Conservation (phyloP, 2,329 filamentous ascomycete species). For the Claviceps sp. region DNA sequence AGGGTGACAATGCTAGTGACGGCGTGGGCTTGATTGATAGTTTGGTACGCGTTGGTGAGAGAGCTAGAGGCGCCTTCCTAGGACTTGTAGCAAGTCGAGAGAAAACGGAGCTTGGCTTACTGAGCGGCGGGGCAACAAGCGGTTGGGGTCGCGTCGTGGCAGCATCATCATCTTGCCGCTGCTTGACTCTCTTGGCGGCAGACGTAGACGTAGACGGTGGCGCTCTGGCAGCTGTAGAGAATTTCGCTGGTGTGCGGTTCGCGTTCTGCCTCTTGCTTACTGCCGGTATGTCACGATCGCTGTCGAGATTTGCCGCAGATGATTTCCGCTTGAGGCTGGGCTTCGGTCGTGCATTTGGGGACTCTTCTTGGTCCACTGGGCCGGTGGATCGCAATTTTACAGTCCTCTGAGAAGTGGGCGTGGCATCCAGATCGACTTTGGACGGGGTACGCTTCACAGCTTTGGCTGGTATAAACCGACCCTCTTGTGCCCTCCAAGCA, state of each 20-base stretch:
- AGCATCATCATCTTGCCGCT: slow-evolving; percentile 53
- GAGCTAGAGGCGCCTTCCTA: slow-evolving; percentile 43
- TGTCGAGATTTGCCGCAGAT: slow-evolving; percentile 20
- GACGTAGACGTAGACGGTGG: slow-evolving; percentile 3
- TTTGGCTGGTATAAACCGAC: slow-evolving; percentile 35
- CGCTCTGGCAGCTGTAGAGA: slow-evolving; percentile 3
- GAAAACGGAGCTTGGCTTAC: slow-evolving; percentile 34
- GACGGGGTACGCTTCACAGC: slow-evolving; percentile 29
- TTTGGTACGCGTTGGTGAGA: slow-evolving; percentile 42
- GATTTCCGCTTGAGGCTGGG: slow-evolving; percentile 20
- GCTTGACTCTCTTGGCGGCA: slow-evolving; percentile 58
- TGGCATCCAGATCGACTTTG: slow-evolving; percentile 29
- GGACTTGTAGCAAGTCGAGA: slow-evolving; percentile 55
- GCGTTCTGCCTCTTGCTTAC: slow-evolving; percentile 14
- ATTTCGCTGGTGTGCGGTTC: slow-evolving; percentile 10
- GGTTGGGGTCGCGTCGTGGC: slow-evolving; percentile 46
- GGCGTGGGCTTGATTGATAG: slow-evolving; percentile 15
- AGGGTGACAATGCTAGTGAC: slow-evolving; percentile 27
- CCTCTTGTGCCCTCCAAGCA: slow-evolving; percentile 50
- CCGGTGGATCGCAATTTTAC: slow-evolving; percentile 35
- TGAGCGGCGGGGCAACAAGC: slow-evolving; percentile 29
- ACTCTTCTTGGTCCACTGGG: slow-evolving; percentile 55
- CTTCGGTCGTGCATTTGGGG: slow-evolving; percentile 25
- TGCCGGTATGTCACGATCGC: slow-evolving; percentile 2
- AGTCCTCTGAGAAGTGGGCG: slow-evolving; percentile 19